phyloP scores from a whole-genome alignment of 2,329 filamentous ascomycete genomes.

The Claviceps maximensis region DNA sequence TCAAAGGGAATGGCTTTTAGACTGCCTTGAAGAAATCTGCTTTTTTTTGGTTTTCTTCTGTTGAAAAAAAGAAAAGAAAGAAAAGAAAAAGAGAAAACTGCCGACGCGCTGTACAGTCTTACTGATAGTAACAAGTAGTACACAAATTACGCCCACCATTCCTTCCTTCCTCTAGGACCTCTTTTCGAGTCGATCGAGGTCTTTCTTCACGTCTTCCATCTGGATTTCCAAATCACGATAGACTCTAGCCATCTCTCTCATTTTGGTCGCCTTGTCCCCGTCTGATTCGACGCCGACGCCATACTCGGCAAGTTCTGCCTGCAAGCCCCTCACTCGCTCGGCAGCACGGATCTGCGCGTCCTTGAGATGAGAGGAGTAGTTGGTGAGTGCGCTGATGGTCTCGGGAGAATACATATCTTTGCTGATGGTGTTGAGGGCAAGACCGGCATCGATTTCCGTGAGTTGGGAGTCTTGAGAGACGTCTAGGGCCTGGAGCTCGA shows the following conservation, averaged over 20 bases:
- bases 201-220: constrained; percentile 34
- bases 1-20: not conserved
- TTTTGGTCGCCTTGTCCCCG: constrained; percentile 30
- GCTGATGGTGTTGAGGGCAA: constrained; percentile 21
- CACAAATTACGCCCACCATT: not conserved
- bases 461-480: constrained; percentile 30
- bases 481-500: constrained; percentile 36
- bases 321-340: constrained; percentile 28
- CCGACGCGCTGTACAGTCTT: not conserved
- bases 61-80: not conserved
- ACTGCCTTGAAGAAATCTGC: not conserved
- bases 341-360: constrained; percentile 33
- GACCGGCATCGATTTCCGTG: constrained; percentile 25
- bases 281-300: constrained; percentile 28
- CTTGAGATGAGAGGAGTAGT: constrained; percentile 35
- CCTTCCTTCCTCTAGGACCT: not conserved
- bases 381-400: constrained; percentile 27
- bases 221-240: constrained; percentile 37
- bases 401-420: constrained; percentile 33
- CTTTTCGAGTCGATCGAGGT: constrained; percentile 25
- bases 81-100: not conserved
- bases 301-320: constrained; percentile 34
- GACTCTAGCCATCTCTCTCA: constrained; percentile 40
- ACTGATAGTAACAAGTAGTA: not conserved
- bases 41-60: not conserved